These are phyloP conservation scores for Acorus calamus DNA, from an alignment of 106 monocot genomes.

Conservation along the genomic window DNA sequence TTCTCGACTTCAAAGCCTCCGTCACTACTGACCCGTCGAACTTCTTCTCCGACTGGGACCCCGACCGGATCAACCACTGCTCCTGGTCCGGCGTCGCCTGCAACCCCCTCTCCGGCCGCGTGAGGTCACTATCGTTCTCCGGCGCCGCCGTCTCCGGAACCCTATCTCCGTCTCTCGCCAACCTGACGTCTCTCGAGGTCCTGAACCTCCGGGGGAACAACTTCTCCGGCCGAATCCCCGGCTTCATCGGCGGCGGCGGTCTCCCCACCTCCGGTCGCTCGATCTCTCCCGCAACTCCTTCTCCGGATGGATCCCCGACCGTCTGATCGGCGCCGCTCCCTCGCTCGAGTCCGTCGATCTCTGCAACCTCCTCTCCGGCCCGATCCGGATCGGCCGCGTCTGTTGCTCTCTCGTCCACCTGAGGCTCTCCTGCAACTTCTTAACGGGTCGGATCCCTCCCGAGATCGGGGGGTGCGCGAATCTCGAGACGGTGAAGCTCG, in stretches of 20 bases:
- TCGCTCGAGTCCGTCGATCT: conserved; percentile 20
- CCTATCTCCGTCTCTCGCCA: conserved; percentile 7
- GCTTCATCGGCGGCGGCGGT: too few species aligned
- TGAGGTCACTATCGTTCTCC: conserved; percentile 31
- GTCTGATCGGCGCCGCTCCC: background rate
- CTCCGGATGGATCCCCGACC: conserved; percentile 12
- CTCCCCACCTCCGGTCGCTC: background rate
- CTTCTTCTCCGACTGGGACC: conserved; percentile 28
- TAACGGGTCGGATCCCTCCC: conserved; percentile 29
- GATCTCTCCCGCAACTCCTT: conserved; percentile 17
- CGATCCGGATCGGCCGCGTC: conserved; percentile 9
- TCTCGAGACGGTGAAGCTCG: conserved; percentile 24
- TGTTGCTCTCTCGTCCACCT: conserved; percentile 24
- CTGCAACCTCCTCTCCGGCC: conserved; percentile 28
- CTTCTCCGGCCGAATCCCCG: too few species aligned
- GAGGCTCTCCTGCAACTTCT: conserved; percentile 37
- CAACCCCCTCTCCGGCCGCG: conserved; percentile 16
- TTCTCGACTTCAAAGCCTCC: conserved; percentile 23
- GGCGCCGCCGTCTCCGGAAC: conserved; percentile 9
- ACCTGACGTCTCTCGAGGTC: conserved; percentile 22
- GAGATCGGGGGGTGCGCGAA: conserved; percentile 35
- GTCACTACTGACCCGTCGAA: conserved; percentile 12
- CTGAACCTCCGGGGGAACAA: background rate
- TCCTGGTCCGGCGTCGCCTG: conserved; percentile 44
- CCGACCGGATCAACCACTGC: conserved; percentile 20